Evolutionary conservation across 2,329 filamentous ascomycete species (phyloP), one percentile per base, ranked within the genome.

Genomic region (Verticillium alfalfae): DNA sequence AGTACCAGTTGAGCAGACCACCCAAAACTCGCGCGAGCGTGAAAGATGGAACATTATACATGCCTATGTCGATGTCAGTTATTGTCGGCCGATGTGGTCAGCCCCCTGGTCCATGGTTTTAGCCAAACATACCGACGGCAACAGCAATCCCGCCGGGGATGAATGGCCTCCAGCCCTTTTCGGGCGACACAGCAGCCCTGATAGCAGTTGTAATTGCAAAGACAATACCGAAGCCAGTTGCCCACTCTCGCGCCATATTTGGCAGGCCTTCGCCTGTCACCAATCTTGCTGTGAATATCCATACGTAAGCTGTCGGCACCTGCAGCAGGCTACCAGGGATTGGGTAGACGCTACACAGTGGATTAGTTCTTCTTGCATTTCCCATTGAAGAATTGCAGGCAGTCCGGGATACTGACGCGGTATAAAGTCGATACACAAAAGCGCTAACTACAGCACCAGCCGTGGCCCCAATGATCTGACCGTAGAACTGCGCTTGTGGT

Each of bases 41-140:
- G 72, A 99, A 99, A 0, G 92, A 96, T 0, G 95, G 95, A 0
- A 94, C 92, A 69, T 98, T 99, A 77, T 98, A 99, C 87, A 99
- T 99, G 57, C 95, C 90, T 89, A 10, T 15, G 39, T 34, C 15
- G 34, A n/a, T 8, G 22, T 52, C 45, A 52, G 45, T 22, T 12
- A 9, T 1, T 22, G 18, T 22, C 45, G 8, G 18, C n/a, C 16
- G 22, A 49, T 2, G n/a, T 22, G 3, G 4, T 22, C 39, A n/a
- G 22, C 45, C 22, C 45, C 8, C 1, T 12, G n/a, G 12, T 8
- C 18, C 12, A 22, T 10, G 18, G 18, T 10, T 31, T 31, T 31
- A 31, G 26, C 45, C n/a, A 12, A 8, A 59, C 58, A 18, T 76
- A 89, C 89, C 93, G 69, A 97, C 92, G 45, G 95, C 95, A 22